A percentile compares a stretch with the other conserved stretches of the same genome.
Evolutionary conservation across 305 asterid species (phyloP).

Genomic region (Fraxinus paxiana): DNA sequence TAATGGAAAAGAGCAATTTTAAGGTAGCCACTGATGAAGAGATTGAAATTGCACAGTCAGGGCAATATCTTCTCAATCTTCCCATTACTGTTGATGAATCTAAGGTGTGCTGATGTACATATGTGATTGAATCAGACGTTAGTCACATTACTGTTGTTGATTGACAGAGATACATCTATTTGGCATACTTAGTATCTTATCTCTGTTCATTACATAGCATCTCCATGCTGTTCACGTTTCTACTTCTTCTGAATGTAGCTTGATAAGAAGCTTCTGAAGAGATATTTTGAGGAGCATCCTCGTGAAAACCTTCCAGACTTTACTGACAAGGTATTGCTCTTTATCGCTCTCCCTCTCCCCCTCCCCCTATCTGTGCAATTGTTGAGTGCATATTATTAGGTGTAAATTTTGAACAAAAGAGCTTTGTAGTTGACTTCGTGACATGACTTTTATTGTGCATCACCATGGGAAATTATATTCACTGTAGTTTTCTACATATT

Average conservation of each 20-base stretch:
- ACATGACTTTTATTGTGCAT: neutral
- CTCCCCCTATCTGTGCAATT: neutral
- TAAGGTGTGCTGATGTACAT: slow-evolving; percentile 48
- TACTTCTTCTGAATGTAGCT: slow-evolving; percentile 55
- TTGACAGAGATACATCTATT: neutral
- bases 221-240: slow-evolving; percentile 17
- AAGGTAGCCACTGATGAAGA: slow-evolving; percentile 83
- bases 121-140: neutral
- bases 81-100: slow-evolving; percentile 89
- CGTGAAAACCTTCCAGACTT: slow-evolving; percentile 81
- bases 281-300: slow-evolving; percentile 68
- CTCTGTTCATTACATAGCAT: neutral
- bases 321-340: slow-evolving; percentile 68
- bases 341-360: neutral
- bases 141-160: neutral
- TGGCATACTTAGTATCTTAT: neutral
- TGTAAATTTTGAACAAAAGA: slow-evolving; percentile 1
- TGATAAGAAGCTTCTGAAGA: slow-evolving; percentile 74
- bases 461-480: neutral
- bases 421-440: slow-evolving; percentile 8
- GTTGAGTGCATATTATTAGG: slow-evolving; percentile 2
- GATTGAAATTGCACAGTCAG: slow-evolving; percentile 83
- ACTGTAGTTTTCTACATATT: neutral
- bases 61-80: slow-evolving; percentile 93
- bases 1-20: slow-evolving; percentile 91